Percentiles rank a stretch among this genome's conserved stretches.
Conservation (phyloP, 2,329 filamentous ascomycete genomes). For the Zasmidium cellare region DNA sequence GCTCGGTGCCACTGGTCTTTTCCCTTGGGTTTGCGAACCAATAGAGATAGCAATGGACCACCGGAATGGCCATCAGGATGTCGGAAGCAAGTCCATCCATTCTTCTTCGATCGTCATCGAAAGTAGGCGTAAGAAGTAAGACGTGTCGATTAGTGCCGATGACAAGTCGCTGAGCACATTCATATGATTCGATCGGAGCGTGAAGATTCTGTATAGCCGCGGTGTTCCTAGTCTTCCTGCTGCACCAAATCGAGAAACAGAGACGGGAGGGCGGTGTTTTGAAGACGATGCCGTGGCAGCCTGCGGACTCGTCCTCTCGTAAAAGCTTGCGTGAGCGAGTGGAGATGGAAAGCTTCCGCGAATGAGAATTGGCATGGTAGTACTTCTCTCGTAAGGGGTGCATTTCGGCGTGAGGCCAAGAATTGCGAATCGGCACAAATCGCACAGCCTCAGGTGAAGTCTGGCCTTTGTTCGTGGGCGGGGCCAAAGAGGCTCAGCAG, state of each 20-base stretch:
- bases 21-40: not conserved
- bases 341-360: not conserved
- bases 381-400: not conserved
- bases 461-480: not conserved
- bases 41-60: conserved; percentile 4
- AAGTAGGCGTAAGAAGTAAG: not conserved
- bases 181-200: not conserved
- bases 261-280: not conserved
- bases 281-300: not conserved
- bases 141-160: not conserved
- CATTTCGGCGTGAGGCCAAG: not conserved
- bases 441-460: conserved; percentile 7
- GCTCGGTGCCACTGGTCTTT: too few relatives aligned
- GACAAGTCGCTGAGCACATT: not conserved
- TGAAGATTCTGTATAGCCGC: not conserved
- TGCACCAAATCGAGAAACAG: not conserved
- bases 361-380: not conserved
- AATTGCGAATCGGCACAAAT: not conserved
- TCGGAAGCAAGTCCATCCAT: not conserved
- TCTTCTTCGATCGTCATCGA: not conserved
- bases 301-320: not conserved
- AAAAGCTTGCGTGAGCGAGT: conserved; percentile 1
- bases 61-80: not conserved
- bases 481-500: not conserved
- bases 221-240: not conserved